Evolutionary conservation across 2,329 filamentous ascomycete species (phyloP), one percentile per base, ranked within the genome.

Genomic region (Phialemonium atrogriseum): DNA sequence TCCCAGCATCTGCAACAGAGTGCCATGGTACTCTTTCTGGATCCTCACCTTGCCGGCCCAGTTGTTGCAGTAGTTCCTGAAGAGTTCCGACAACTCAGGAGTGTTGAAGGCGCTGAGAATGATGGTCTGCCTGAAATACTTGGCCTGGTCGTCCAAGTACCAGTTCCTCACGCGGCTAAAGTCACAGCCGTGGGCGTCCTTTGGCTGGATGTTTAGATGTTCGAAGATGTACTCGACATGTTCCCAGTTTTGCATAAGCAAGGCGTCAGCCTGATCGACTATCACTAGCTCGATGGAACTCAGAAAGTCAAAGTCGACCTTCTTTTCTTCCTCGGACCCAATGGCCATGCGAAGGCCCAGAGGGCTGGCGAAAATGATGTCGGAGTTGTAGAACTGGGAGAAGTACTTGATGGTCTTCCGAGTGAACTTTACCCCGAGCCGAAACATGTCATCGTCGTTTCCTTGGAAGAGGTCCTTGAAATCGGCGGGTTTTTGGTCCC

Each of bases 161-260:
- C 86, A 96, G 41, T 69, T 77, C 30, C 88, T 74, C 5, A 96
- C 84, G 12, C 91, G 83, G 44, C 81, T 84, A 54, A 96, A 94
- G 62, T 98, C 91, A 49, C 86, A 94, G 42, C 84, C 88, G 55
- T 95, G 88, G 1, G 85, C 75, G 46, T 94, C 84, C 49, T 81
- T 85, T 22, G 91, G 89, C 48, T 94, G 85, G 14, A 83, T 68
- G 54, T 98, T 98, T 40, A 98, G 72, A 54, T 94, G 85, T 40
- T 85, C 78, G 50, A 96, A 88, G 46, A 95, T 83, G 53, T 84
- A 84, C 54, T 93, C 84, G 38, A 95, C 75, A 52, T 98, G 89
- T 49, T 95, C 87, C 88, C 89, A 96, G 55, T 94, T 96, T 56
- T 98, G 91, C 87, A 95, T 95, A 7, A 94, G 73, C 24, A 95